Evolutionary conservation across 805 yeast genomes (phyloP).

Genomic region (Metschnikowia lochheadii): DNA sequence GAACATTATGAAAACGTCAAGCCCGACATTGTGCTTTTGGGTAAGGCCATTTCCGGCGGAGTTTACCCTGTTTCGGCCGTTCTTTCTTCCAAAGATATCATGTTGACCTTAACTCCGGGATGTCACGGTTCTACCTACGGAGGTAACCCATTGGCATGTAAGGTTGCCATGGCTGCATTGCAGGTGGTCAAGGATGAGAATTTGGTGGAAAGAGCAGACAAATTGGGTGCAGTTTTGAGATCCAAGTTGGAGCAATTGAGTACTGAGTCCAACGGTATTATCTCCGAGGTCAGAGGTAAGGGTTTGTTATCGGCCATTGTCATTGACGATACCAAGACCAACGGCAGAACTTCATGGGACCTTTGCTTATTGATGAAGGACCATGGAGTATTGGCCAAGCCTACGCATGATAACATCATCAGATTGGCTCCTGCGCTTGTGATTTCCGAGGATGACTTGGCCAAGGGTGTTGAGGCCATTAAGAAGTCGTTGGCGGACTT

Average conservation of each 20-base stretch:
- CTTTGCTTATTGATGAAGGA: slow-evolving; percentile 85
- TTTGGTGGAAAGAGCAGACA: slow-evolving; percentile 71
- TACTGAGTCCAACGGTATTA: slow-evolving; percentile 48
- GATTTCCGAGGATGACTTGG: slow-evolving; percentile 79
- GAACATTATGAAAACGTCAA: slow-evolving; percentile 76
- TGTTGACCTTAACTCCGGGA: slow-evolving; percentile 88
- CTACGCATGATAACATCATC: slow-evolving; percentile 93
- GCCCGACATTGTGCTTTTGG: slow-evolving; percentile 86
- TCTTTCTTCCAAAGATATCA: slow-evolving; percentile 81
- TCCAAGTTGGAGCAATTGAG: slow-evolving; percentile 52
- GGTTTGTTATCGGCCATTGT: slow-evolving; percentile 91
- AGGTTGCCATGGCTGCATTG: slow-evolving; percentile 90
- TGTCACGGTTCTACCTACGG: slow-evolving; percentile 98
- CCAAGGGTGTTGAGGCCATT: slow-evolving; percentile 76
- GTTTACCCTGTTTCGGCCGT: slow-evolving; percentile 90
- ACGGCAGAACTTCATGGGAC: slow-evolving; percentile 95
- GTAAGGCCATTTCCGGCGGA: slow-evolving; percentile 96
- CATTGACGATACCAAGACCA: slow-evolving; percentile 76
- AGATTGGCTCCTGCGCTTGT: slow-evolving; percentile 96
- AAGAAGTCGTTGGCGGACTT: slow-evolving; percentile 51
- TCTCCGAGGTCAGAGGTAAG: slow-evolving; percentile 69
- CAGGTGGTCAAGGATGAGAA: slow-evolving; percentile 86
- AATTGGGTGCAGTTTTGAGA: slow-evolving; percentile 67
- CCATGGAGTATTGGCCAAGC: slow-evolving; percentile 88
- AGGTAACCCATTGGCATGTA: slow-evolving; percentile 92